These are phyloP conservation scores for Vigna trinervia DNA, from an alignment of 306 rosid genomes.

Conservation along the genomic window DNA sequence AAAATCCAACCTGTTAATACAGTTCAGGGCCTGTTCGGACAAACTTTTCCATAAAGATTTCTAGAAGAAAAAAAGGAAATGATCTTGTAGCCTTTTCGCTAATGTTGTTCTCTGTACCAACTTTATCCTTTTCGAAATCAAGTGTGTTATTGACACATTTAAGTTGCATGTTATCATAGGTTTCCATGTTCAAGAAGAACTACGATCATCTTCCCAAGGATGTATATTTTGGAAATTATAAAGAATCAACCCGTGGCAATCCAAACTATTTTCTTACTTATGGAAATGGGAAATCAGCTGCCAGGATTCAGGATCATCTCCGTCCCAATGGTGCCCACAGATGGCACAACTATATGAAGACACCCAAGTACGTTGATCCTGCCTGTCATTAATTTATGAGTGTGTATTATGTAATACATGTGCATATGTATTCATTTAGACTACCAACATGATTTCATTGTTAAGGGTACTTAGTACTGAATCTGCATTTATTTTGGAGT, in stretches of 20 bases:
- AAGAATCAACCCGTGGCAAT: constrained; percentile 93
- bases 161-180: constrained; percentile 58
- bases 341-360: constrained; percentile 98
- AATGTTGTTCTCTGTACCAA: constrained; percentile 30
- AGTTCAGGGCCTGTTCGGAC: no score
- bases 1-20: background rate
- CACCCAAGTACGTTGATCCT: constrained; percentile 72
- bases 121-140: constrained; percentile 17
- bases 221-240: constrained; percentile 85
- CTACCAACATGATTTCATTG: constrained; percentile 11
- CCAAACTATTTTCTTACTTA: constrained; percentile 96
- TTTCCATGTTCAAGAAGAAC: constrained; percentile 97
- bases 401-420: constrained; percentile 26
- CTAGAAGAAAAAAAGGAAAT: no score
- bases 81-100: background rate
- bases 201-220: constrained; percentile 96
- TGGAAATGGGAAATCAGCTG: constrained; percentile 98
- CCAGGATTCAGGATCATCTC: constrained; percentile 93
- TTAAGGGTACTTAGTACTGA: constrained; percentile 29
- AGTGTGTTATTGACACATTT: constrained; percentile 17
- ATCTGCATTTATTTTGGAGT: constrained; percentile 24
- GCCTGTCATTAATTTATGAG: constrained; percentile 36
- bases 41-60: no score
- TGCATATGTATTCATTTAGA: constrained; percentile 3
- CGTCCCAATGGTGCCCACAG: constrained; percentile 99